Conservation (phyloP, 1,139 yeast genomes). For the Scheffersomyces lignicola region DNA sequence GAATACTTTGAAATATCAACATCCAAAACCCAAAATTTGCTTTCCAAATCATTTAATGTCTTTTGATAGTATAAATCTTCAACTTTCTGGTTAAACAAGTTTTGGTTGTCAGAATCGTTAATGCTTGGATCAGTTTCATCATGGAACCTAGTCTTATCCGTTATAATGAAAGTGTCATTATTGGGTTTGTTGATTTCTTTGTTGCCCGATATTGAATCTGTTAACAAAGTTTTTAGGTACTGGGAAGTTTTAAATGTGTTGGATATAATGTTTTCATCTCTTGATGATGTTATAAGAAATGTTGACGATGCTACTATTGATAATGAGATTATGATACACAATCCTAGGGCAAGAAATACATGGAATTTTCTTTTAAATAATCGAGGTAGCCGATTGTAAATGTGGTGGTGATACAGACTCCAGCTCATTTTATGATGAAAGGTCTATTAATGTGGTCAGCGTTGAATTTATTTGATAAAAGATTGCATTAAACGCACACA, state of each 20-base stretch:
- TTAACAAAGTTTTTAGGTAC: not conserved
- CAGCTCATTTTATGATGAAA: no score
- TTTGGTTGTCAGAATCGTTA: constrained; percentile 18
- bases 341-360: not conserved
- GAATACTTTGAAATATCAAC: constrained; percentile 17
- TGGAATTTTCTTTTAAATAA: constrained; percentile 1
- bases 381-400: not conserved
- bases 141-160: no score
- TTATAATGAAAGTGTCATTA: no score
- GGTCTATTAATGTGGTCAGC: no score
- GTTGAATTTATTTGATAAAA: no score
- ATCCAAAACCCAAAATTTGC: constrained; percentile 31
- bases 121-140: no score
- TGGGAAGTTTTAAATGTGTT: not conserved
- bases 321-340: constrained; percentile 2
- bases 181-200: no score
- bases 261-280: not conserved
- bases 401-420: no score
- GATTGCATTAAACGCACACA: no score
- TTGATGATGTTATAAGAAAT: constrained; percentile 1
- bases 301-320: constrained; percentile 1
- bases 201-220: no score
- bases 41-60: constrained; percentile 22
- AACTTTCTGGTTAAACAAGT: constrained; percentile 23
- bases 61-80: constrained; percentile 17